These are phyloP conservation scores for Striga asiatica DNA, from an alignment of 257 asterid species.

Conservation along the genomic window DNA sequence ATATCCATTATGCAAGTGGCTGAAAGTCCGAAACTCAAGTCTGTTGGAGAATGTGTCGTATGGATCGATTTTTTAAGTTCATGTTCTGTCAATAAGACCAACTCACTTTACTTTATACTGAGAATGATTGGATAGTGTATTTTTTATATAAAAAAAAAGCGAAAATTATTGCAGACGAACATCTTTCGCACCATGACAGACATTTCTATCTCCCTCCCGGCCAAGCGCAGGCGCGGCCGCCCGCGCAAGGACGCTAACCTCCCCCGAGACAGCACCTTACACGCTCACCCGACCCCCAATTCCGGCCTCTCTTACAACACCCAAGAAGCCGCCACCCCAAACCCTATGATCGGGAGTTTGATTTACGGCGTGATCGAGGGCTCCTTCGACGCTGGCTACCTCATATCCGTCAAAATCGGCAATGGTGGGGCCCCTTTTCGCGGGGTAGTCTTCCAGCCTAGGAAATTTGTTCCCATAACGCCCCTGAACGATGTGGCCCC, in stretches of 20 bases:
- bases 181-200: conserved; percentile 33
- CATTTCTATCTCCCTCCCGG: conserved; percentile 30
- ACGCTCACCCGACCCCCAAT: conserved; percentile 20
- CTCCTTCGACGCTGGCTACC: conserved; percentile 63
- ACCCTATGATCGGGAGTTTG: conserved; percentile 29
- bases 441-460: conserved; percentile 60
- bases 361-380: conserved; percentile 73
- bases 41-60: no score
- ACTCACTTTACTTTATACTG: no score
- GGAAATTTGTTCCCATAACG: conserved; percentile 38
- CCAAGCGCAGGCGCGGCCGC: conserved; percentile 70
- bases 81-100: no score
- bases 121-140: no score
- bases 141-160: no score
- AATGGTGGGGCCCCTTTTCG: conserved; percentile 40
- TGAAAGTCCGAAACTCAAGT: no score
- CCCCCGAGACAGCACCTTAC: conserved; percentile 22
- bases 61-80: no score
- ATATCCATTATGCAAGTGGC: no score
- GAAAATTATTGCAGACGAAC: not conserved
- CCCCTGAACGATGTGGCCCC: conserved; percentile 64
- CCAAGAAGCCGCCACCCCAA: conserved; percentile 8
- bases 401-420: conserved; percentile 50
- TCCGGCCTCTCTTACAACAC: not conserved
- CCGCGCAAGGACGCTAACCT: conserved; percentile 60